Base-by-base conservation (phyloP, 345 rosid genomes). In the Sonneratia alba region DNA sequence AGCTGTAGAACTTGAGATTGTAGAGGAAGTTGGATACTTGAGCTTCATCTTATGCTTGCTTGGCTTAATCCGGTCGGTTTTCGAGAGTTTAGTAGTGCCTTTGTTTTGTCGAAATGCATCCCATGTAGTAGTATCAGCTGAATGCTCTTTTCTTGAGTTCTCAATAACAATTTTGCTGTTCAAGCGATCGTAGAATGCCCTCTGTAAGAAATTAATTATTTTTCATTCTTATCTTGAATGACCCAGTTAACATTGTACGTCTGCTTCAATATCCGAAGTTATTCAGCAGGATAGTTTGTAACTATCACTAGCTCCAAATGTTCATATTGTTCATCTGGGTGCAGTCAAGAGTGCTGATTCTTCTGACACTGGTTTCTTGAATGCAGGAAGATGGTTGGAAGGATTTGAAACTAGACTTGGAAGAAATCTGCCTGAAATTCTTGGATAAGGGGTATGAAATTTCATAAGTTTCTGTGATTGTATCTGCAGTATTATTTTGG, bases 381-480 rank as follows among this genome's bases (percentile, higher is more conserved):
- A 64, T 83, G 75, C 85, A 91, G 98, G 79, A 88, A 78, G 82
- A 77, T 79, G 89, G 75, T 38, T 66, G 77, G 71, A 69, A 57
- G 47, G 76, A 6, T 64, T 59, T 77, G 34, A 77, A 81, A 19
- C 78, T 81, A 66, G 88, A 84, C 77, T 78, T 91, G 81, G 96
- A 88, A 70, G 89, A 85, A 69, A 68, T 91, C 45, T 89, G 61
- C 79, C 61, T 72, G 84, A 73, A 83, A 71, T 85, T 77, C 77
- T 61, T 87, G 71, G 85, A 85, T 59, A 80, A 73, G 65, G 36
- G 77, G 98, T 91, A 80, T 19, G 82, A 1, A n/a, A 47, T n/a
- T 16, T 64, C 19, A 18, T 51, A 16, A 51, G 6, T 65, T 62
- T 69, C n/a, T 16, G 21, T 40, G 2, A 9, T 11, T 59, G 45